Conservation (phyloP, 1,284 basidiomycete genomes). For the Apiotrichum laibachii region DNA sequence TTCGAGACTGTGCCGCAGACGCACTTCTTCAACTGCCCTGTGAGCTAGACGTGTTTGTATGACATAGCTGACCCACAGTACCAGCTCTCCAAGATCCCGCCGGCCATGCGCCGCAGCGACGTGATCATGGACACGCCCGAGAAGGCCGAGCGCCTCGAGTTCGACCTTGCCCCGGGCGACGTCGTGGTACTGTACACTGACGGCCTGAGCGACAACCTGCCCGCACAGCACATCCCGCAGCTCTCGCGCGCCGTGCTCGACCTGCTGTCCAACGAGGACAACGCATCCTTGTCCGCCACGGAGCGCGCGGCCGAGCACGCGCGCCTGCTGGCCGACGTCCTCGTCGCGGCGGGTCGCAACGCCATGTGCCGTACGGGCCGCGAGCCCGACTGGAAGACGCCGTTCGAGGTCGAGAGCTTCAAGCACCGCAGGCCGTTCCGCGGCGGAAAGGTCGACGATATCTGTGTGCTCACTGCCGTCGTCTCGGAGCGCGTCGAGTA, state of each 20-base stretch:
- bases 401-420: constrained; percentile 46
- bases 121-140: constrained; percentile 34
- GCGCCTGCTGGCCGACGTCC: constrained; percentile 49
- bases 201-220: constrained; percentile 58
- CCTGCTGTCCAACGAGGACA: constrained; percentile 34
- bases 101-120: constrained; percentile 22
- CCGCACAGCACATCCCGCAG: constrained; percentile 47
- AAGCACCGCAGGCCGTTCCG: constrained; percentile 50
- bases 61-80: constrained; percentile 22
- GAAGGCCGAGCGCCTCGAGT: constrained; percentile 38
- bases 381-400: constrained; percentile 46
- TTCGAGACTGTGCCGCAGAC: constrained; percentile 44
- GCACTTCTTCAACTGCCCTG: constrained; percentile 53
- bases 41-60: constrained; percentile 18
- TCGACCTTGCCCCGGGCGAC: constrained; percentile 47
- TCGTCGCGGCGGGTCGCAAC: constrained; percentile 51
- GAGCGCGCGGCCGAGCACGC: constrained; percentile 44
- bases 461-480: constrained; percentile 46
- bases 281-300: constrained; percentile 32
- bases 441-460: constrained; percentile 55
- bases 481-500: constrained; percentile 24
- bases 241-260: constrained; percentile 33
- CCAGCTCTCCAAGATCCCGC: constrained; percentile 43
- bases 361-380: constrained; percentile 49
- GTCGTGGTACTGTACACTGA: constrained; percentile 55